A percentile compares a stretch with the other conserved stretches of the same genome.
Evolutionary conservation across 116 monocot genomes (phyloP).

Genomic region (Iris pallida): DNA sequence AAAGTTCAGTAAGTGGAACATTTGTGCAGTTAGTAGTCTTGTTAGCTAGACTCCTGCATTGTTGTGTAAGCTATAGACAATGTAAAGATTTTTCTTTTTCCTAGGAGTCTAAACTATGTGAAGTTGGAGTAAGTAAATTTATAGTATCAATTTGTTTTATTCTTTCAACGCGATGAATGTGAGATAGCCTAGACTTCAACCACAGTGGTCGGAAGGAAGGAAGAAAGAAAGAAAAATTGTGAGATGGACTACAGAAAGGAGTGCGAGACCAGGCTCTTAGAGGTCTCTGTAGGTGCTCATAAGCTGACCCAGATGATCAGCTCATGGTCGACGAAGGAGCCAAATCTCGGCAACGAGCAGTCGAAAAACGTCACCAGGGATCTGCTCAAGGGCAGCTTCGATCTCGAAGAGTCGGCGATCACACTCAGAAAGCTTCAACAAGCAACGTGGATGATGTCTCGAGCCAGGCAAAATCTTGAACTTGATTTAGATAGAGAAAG

Average conservation of each 20-base stretch:
- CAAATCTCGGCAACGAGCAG: constrained; percentile 6
- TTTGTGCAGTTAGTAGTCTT: no score
- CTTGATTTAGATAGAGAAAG: not conserved
- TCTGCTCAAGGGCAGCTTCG: constrained; percentile 46
- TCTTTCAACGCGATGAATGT: no score
- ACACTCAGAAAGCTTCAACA: constrained; percentile 46
- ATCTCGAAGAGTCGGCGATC: constrained; percentile 47
- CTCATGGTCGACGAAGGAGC: constrained; percentile 23
- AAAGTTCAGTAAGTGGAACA: no score
- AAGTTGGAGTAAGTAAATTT: no score
- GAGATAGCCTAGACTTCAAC: no score
- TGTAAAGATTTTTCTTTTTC: no score
- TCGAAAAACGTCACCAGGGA: constrained; percentile 19
- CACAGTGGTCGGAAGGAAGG: no score
- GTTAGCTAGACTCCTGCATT: no score
- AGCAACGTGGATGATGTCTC: constrained; percentile 3
- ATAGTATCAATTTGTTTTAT: no score
- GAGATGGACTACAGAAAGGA: constrained; percentile 13
- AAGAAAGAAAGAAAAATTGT: no score
- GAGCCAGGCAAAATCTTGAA: not conserved
- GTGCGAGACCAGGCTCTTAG: constrained; percentile 30
- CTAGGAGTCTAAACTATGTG: no score
- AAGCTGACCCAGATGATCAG: constrained; percentile 25
- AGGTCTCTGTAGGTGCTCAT: constrained; percentile 32
- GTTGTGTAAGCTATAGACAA: no score